Conservation (phyloP, 495 filamentous ascomycete species). For the Hypoxylon lienhwacheense region DNA sequence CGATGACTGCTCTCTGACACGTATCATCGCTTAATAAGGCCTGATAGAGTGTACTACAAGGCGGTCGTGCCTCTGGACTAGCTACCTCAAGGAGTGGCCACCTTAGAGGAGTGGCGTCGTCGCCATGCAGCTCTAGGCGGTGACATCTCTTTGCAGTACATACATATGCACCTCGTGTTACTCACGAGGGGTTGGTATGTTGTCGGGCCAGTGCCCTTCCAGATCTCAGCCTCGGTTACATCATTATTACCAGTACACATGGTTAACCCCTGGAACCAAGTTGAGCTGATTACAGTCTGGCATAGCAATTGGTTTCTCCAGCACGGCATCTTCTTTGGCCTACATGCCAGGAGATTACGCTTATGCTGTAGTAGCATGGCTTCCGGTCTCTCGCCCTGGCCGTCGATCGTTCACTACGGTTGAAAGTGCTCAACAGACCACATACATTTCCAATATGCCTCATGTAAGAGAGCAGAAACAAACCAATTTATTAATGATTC, state of each 20-base stretch:
- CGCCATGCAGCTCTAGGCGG: slow-evolving; percentile 20
- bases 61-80: slow-evolving; percentile 6
- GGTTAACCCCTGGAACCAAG: slow-evolving; percentile 21
- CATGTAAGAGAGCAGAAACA: slow-evolving; percentile 11
- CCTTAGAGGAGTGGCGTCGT: too few species aligned
- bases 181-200: slow-evolving; percentile 34
- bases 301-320: slow-evolving; percentile 28
- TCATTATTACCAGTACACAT: slow-evolving; percentile 32
- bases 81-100: slow-evolving; percentile 11
- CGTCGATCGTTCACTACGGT: slow-evolving; percentile 12
- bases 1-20: not conserved
- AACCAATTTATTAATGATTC: slow-evolving; percentile 18
- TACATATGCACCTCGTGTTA: slow-evolving; percentile 18
- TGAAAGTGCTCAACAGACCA: slow-evolving; percentile 12
- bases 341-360: slow-evolving; percentile 16
- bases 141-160: too few species aligned
- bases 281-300: slow-evolving; percentile 24
- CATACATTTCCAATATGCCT: slow-evolving; percentile 16
- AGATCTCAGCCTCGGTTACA: slow-evolving; percentile 34
- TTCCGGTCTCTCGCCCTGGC: slow-evolving; percentile 7
- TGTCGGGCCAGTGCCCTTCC: slow-evolving; percentile 24
- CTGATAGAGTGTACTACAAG: slow-evolving; percentile 5
- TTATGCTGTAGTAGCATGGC: slow-evolving; percentile 3
- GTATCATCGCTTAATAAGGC: slow-evolving; percentile 9
- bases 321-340: slow-evolving; percentile 31